Conservation (phyloP, 352 stramenopile genomes). For the Phytophthora fragariae region DNA sequence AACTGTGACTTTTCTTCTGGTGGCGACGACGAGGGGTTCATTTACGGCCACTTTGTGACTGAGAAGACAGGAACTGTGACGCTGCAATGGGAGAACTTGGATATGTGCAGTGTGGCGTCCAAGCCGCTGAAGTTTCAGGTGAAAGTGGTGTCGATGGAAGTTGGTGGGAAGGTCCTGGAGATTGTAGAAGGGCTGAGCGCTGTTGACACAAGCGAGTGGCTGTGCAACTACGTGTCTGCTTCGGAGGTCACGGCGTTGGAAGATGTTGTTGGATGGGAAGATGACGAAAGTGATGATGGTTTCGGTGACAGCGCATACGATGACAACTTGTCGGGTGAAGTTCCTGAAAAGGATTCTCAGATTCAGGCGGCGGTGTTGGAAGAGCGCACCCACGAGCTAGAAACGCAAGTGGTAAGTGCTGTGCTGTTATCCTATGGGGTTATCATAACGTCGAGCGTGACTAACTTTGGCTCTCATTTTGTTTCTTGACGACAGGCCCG, state of each 20-base stretch:
- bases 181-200: slow-evolving; percentile 16
- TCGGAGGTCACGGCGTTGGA: slow-evolving; percentile 31
- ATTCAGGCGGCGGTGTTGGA: slow-evolving; percentile 27
- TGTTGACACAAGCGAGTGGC: slow-evolving; percentile 26
- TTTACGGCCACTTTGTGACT: slow-evolving; percentile 45
- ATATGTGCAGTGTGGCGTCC: slow-evolving; percentile 54
- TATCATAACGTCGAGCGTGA: neutral
- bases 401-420: slow-evolving; percentile 54
- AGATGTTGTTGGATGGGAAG: slow-evolving; percentile 30
- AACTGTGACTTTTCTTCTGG: slow-evolving; percentile 30
- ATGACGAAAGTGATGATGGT: slow-evolving; percentile 21
- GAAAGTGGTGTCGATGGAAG: slow-evolving; percentile 22
- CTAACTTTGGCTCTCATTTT: slow-evolving; percentile 2
- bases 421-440: neutral
- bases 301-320: slow-evolving; percentile 15
- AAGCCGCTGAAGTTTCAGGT: slow-evolving; percentile 52
- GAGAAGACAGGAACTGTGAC: slow-evolving; percentile 31
- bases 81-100: slow-evolving; percentile 55
- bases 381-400: slow-evolving; percentile 38
- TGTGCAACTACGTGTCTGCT: slow-evolving; percentile 23
- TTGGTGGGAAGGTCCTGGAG: slow-evolving; percentile 17
- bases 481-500: slow-evolving; percentile 22
- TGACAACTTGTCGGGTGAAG: slow-evolving; percentile 8
- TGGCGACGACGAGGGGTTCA: slow-evolving; percentile 5
- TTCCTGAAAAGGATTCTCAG: slow-evolving; percentile 13